Percentiles rank a stretch among this genome's conserved stretches.
Evolutionary conservation across 2,329 filamentous ascomycete species (phyloP).

Genomic region (Penicillium sp.): DNA sequence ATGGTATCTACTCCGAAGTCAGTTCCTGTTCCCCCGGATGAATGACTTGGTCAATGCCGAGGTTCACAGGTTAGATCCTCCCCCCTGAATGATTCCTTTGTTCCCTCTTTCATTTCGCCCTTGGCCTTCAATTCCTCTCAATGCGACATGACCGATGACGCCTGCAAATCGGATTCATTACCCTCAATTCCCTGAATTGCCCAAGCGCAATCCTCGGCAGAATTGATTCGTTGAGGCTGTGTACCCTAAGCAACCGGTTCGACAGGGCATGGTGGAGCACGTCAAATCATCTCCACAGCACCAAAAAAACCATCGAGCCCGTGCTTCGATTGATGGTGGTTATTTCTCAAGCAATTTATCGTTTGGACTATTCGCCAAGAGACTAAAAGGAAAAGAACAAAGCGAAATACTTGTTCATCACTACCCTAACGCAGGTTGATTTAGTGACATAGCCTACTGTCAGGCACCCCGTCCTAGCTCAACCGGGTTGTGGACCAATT

Average conservation of each 20-base stretch:
- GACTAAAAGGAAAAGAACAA: too few species aligned
- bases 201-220: neutral
- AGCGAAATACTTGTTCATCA: too few species aligned
- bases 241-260: neutral
- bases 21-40: too few species aligned
- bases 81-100: too few species aligned
- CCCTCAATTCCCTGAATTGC: neutral
- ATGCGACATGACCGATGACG: too few species aligned
- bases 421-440: too few species aligned
- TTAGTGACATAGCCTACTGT: too few species aligned
- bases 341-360: neutral
- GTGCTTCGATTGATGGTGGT: neutral
- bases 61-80: too few species aligned
- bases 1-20: neutral
- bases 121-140: too few species aligned
- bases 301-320: neutral
- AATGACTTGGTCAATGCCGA: constrained; percentile 1
- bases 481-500: neutral
- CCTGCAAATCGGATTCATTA: too few species aligned
- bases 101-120: too few species aligned
- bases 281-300: constrained; percentile 9
- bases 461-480: too few species aligned
- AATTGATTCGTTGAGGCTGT: neutral
- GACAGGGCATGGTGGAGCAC: constrained; percentile 11
- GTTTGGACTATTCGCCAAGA: neutral